Percentiles rank a stretch among this genome's conserved stretches.
Evolutionary conservation across 2,329 filamentous ascomycete genomes (phyloP).

Genomic region (Pyrenophora tritici-repentis): DNA sequence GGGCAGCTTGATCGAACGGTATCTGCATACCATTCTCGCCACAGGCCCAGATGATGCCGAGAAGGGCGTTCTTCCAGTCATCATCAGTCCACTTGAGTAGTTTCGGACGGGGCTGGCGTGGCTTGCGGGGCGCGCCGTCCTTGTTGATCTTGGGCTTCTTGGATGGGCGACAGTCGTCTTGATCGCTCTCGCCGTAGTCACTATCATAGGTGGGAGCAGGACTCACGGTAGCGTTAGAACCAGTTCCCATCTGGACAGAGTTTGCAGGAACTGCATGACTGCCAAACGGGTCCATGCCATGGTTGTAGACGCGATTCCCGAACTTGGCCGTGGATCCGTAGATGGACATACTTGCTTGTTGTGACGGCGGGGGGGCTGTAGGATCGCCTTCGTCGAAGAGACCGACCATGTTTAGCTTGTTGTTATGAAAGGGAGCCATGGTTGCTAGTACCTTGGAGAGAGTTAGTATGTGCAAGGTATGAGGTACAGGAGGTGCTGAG

Average conservation of each 20-base stretch:
- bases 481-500: background rate
- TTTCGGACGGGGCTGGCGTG: constrained; percentile 35
- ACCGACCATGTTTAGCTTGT: constrained; percentile 17
- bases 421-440: constrained; percentile 19
- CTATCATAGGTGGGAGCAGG: constrained; percentile 12
- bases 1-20: constrained; percentile 38
- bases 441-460: background rate
- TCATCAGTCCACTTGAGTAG: constrained; percentile 39
- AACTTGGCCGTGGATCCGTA: too few species aligned
- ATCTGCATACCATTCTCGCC: constrained; percentile 36
- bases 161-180: constrained; percentile 12
- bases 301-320: too few species aligned
- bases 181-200: constrained; percentile 21
- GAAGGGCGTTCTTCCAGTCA: constrained; percentile 35
- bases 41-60: constrained; percentile 39
- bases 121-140: constrained; percentile 34
- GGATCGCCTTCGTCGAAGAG: constrained; percentile 8
- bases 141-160: constrained; percentile 36
- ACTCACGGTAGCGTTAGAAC: constrained; percentile 13
- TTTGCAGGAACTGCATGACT: background rate
- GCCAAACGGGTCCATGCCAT: too few species aligned
- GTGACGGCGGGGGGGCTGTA: background rate
- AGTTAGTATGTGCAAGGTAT: background rate
- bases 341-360: background rate
- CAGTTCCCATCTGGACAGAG: too few species aligned